Base-by-base conservation (phyloP, 2,329 filamentous ascomycete genomes). In the Epichloe glyceriae region DNA sequence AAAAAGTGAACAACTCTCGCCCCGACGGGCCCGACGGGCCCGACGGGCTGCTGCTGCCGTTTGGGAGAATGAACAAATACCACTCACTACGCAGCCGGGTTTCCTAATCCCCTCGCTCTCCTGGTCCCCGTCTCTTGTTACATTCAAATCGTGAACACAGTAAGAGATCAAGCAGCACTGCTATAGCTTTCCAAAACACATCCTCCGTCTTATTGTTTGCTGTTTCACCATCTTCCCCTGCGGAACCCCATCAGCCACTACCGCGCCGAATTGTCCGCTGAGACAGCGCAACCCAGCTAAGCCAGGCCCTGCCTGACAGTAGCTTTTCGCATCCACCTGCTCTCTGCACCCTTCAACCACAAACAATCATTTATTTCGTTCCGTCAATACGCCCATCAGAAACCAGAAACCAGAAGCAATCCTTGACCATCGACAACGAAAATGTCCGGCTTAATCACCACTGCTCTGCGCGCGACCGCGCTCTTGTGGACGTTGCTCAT, bases 401-500 rank as follows among this genome's bases (percentile, higher is more conserved):
- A 8, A 8, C 7, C 22, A 26, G 22, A 26, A 26, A 7, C 22
- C 8, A 26, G 2, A 26, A 22, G 15, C 5, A 17, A 37, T 37
- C 22, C 41, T 11, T 5, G 17, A 17, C 20, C 14, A 30, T 12
- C 41, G n/a, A 34, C 41, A 45, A 6, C 17, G 34, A 42, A n/a
- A 56, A 62, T 66, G 58, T 59, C 62, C 35, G 63, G 62, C 55
- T 59, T 74, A 55, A 60, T 76, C 58, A 70, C 70, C 54, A 63
- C 70, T 52, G 60, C 71, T 57, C 60, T 79, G 57, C 75, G 78
- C 58, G 59, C 61, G 50, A 53, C 70, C 53, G 74, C 79, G 62
- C 63, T 81, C 50, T 61, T 80, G 54, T 73, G 73, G 62, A 70
- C 73, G 33, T 59, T 81, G 41, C 66, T 81, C 56, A 64, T 74